Conservation (phyloP, 306 rosid genomes). For the Pyrus bretschneideri region DNA sequence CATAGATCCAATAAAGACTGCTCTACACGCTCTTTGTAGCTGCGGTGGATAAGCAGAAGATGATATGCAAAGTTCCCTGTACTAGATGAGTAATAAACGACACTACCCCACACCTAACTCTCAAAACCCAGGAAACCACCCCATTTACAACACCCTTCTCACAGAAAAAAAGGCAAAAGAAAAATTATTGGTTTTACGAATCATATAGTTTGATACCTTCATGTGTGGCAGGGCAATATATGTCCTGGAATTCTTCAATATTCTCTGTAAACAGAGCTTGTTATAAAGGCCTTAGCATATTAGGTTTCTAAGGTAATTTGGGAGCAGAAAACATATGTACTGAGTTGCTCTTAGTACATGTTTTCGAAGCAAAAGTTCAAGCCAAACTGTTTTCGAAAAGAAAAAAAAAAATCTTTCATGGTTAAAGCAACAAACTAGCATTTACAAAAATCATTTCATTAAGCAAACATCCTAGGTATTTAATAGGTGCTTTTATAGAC, state of each 20-base stretch:
- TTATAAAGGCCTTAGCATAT: not conserved
- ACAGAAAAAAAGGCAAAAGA: too few relatives aligned
- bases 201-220: slow-evolving; percentile 40
- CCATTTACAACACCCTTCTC: too few relatives aligned
- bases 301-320: not conserved
- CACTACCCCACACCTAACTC: not conserved
- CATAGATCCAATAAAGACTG: not conserved
- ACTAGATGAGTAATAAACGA: not conserved
- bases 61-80: not conserved
- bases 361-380: not conserved
- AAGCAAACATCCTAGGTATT: not conserved
- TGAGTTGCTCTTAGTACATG: not conserved
- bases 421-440: not conserved
- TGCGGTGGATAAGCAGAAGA: not conserved
- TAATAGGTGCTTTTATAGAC: not conserved
- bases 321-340: not conserved
- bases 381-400: not conserved
- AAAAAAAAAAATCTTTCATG: not conserved
- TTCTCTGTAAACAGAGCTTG: not conserved
- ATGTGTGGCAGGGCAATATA: slow-evolving; percentile 57
- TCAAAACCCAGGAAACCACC: not conserved
- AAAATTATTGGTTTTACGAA: not conserved
- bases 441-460: not conserved
- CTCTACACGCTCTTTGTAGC: not conserved
- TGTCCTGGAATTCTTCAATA: not conserved